phyloP scores from a whole-genome alignment of 148 eudicot species.

The Pouteria glomerata region DNA sequence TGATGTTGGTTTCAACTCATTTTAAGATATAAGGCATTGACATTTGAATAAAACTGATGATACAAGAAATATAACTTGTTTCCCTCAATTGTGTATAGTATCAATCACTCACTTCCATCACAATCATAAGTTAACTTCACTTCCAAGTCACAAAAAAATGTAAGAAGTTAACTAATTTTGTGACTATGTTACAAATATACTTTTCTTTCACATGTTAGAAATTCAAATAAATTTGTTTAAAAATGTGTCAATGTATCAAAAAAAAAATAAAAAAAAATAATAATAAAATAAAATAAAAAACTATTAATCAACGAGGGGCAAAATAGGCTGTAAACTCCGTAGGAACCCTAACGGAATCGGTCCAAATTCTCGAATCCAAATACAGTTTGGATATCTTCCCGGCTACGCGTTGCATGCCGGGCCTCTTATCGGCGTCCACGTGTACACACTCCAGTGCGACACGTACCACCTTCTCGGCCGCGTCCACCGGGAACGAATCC shows the following conservation, averaged over 20 bases:
- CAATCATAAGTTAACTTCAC: not conserved
- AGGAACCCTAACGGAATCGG: conserved; percentile 43
- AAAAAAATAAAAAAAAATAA: no score
- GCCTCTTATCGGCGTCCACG: conserved; percentile 49
- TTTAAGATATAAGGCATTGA: no score
- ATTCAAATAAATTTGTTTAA: no score
- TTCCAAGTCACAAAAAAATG: no score
- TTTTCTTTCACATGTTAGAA: no score
- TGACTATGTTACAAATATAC: no score
- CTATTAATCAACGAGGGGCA: conserved; percentile 36
- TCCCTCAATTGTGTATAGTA: not conserved
- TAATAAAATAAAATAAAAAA: no score
- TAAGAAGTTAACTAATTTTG: no score
- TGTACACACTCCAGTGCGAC: conserved; percentile 69
- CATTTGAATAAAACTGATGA: no score
- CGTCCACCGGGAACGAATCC: conserved; percentile 89
- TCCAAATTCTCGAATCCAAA: conserved; percentile 66
- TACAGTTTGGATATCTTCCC: conserved; percentile 61
- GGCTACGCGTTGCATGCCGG: conserved; percentile 76
- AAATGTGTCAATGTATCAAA: no score
- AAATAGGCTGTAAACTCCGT: conserved; percentile 51
- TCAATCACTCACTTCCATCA: not conserved
- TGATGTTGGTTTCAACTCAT: no score
- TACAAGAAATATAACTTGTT: no score
- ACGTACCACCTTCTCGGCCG: conserved; percentile 51